Evolutionary conservation across 2,329 filamentous ascomycete species (phyloP).

Genomic region (Alternaria sp.): DNA sequence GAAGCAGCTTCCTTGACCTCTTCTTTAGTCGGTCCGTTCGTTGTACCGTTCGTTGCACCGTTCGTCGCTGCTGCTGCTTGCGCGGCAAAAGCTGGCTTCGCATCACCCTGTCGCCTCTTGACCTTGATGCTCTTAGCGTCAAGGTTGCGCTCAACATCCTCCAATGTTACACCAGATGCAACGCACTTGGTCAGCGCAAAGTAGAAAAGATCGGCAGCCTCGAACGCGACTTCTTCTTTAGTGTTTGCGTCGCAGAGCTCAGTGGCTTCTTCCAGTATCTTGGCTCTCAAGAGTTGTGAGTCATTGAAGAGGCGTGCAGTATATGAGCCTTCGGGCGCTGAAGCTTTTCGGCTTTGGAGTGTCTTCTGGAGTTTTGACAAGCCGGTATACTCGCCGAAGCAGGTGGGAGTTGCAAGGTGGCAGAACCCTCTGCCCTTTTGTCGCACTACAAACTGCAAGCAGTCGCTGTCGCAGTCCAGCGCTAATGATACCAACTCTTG

Average conservation of each 20-base stretch:
- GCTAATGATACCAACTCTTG: slow-evolving; percentile 87
- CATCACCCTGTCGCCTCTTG: slow-evolving; percentile 90
- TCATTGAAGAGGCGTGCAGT: slow-evolving; percentile 93
- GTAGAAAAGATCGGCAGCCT: slow-evolving; percentile 94
- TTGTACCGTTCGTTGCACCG: slow-evolving; percentile 23
- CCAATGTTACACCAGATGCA: slow-evolving; percentile 80
- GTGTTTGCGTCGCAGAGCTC: slow-evolving; percentile 89
- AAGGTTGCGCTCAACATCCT: slow-evolving; percentile 90
- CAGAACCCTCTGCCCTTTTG: slow-evolving; percentile 93
- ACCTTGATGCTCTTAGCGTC: slow-evolving; percentile 96
- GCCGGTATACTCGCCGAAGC: slow-evolving; percentile 85
- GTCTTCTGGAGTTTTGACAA: slow-evolving; percentile 88
- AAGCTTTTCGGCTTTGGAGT: slow-evolving; percentile 78
- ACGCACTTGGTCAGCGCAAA: slow-evolving; percentile 93
- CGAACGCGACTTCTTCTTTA: slow-evolving; percentile 86
- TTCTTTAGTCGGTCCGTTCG: slow-evolving; percentile 46
- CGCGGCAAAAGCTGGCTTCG: slow-evolving; percentile 90
- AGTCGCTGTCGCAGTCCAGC: slow-evolving; percentile 93
- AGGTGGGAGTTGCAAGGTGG: slow-evolving; percentile 89
- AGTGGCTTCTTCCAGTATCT: slow-evolving; percentile 98
- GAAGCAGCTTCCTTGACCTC: slow-evolving; percentile 61
- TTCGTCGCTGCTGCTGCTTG: slow-evolving; percentile 63
- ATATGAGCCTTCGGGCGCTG: slow-evolving; percentile 89
- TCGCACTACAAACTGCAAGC: slow-evolving; percentile 85
- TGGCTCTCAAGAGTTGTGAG: slow-evolving; percentile 85